phyloP scores from a whole-genome alignment of 768 basidiomycete genomes.

The Mycena vitilis region DNA sequence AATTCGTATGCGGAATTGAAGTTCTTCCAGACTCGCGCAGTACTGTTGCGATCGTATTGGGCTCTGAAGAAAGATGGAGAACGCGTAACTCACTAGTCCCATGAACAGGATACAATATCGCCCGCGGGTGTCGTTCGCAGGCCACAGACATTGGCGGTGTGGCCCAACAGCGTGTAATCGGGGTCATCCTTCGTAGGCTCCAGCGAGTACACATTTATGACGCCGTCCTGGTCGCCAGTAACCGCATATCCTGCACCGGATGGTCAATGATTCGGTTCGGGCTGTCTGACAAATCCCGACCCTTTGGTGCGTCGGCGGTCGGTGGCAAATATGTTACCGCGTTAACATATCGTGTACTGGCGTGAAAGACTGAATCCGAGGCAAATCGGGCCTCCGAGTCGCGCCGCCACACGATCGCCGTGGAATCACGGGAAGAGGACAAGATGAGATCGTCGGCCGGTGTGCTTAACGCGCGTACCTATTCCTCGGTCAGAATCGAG shows the following conservation, averaged over 20 bases:
- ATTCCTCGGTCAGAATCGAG: constrained; percentile 39
- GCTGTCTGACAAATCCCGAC: constrained; percentile 40
- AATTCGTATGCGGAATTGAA: constrained; percentile 80
- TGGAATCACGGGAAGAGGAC: constrained; percentile 92
- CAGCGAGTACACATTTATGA: constrained; percentile 86
- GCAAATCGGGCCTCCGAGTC: constrained; percentile 61
- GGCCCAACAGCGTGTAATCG: constrained; percentile 85
- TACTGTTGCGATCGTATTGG: constrained; percentile 58
- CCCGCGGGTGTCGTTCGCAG: constrained; percentile 78
- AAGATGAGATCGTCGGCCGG: constrained; percentile 83
- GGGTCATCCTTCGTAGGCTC: constrained; percentile 73
- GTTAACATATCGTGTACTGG: constrained; percentile 83
- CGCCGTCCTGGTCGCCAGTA: constrained; percentile 89
- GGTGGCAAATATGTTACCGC: constrained; percentile 83
- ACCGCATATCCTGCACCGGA: constrained; percentile 78
- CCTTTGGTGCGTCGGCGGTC: constrained; percentile 75
- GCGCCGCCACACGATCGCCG: constrained; percentile 88
- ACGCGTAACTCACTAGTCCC: constrained; percentile 83
- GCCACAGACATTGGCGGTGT: constrained; percentile 91
- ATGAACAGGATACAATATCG: constrained; percentile 91
- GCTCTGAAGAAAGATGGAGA: not conserved
- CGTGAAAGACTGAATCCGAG: constrained; percentile 64
- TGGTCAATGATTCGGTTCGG: constrained; percentile 33
- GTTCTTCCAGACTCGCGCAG: constrained; percentile 93
- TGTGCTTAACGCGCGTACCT: constrained; percentile 88